Conservation (phyloP, 352 stramenopile genomes). For the Globisporangium middletonii region DNA sequence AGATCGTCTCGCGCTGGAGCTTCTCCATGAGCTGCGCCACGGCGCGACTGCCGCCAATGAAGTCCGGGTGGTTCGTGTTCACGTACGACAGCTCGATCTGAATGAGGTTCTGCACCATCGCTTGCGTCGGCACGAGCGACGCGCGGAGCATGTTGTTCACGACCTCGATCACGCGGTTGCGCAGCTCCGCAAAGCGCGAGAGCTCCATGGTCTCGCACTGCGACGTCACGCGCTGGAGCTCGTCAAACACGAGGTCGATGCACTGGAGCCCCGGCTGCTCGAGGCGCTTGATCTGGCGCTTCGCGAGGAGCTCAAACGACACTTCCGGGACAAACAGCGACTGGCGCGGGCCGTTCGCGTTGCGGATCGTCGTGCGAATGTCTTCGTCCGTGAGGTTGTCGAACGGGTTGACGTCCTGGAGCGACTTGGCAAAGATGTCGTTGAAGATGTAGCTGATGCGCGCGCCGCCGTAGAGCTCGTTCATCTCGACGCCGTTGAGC, state of each 20-base stretch:
- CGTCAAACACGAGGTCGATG: slow-evolving; percentile 98
- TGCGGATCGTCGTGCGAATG: slow-evolving; percentile 98
- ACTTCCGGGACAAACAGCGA: slow-evolving; percentile 99
- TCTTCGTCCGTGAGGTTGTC: slow-evolving; percentile 97
- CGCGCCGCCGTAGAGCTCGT: slow-evolving; percentile 94
- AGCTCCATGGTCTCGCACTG: slow-evolving; percentile 96
- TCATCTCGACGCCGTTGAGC: slow-evolving; percentile 75
- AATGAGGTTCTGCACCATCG: slow-evolving; percentile 98
- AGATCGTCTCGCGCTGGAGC: slow-evolving; percentile 83
- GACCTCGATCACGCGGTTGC: slow-evolving; percentile 95
- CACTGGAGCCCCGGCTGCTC: slow-evolving; percentile 96
- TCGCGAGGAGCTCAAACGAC: slow-evolving; percentile 97
- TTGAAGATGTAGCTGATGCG: slow-evolving; percentile 99
- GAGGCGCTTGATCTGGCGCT: slow-evolving; percentile 95
- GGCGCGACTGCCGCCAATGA: slow-evolving; percentile 95
- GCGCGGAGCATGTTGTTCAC: slow-evolving; percentile 87
- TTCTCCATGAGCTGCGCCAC: slow-evolving; percentile 95
- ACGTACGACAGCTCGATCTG: slow-evolving; percentile 99
- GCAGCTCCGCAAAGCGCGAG: slow-evolving; percentile 92
- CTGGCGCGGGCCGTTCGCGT: slow-evolving; percentile 96
- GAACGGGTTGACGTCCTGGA: slow-evolving; percentile 93
- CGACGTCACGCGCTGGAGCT: slow-evolving; percentile 94
- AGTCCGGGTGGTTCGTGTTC: slow-evolving; percentile 99
- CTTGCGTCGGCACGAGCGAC: slow-evolving; percentile 71
- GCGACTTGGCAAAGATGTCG: slow-evolving; percentile 91